Evolutionary conservation across 2,329 filamentous ascomycete genomes (phyloP), one percentile per base, ranked within the genome.

Genomic region (Alternaria postmessia): DNA sequence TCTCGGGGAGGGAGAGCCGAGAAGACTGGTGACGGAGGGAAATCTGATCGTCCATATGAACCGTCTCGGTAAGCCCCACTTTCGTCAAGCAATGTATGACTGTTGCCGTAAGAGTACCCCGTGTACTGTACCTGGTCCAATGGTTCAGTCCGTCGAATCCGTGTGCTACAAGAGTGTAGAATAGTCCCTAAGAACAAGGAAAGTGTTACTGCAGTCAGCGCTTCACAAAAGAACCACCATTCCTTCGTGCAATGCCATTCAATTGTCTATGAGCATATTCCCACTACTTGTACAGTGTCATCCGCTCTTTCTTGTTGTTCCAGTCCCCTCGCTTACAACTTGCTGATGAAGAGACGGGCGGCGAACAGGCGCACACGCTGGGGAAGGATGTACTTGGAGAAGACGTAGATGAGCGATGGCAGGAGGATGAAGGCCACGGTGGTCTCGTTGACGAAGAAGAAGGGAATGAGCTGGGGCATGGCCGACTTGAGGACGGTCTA

Each of bases 371-470:
- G 78, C 62, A 81, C 69, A 60, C 73, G 75, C 73, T 80, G 75
- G 62, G 79, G 79, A 39, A 81, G 75, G 60, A 79, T 74, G 75
- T 81, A 81, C 68, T 81, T 81, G 65, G 78, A 79, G 68, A 80
- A 72, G 68, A 81, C 55, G 73, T 80, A 81, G 76, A 81, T 79
- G 67, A 81, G 75, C 54, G 77, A 73, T 44, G 79, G 79, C 43
- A 81, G 69, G 58, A 78, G 68, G 70, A 80, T 68, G 67, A 80
- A 80, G 47, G 78, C 79, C 64, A 76, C 68, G 63, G 75, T 78
- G 61, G 74, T 78, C 77, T 81, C 79, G 74, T 80, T 81, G 71
- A 81, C 78, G 75, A 80, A 80, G 75, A 80, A 81, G 76, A 81
- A 81, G 66, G 79, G 79, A 49, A 81, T 75, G 61, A 81, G 79